These are phyloP conservation scores for Pichia sp. DNA, from an alignment of 1,139 yeast genomes.

Conservation along the genomic window DNA sequence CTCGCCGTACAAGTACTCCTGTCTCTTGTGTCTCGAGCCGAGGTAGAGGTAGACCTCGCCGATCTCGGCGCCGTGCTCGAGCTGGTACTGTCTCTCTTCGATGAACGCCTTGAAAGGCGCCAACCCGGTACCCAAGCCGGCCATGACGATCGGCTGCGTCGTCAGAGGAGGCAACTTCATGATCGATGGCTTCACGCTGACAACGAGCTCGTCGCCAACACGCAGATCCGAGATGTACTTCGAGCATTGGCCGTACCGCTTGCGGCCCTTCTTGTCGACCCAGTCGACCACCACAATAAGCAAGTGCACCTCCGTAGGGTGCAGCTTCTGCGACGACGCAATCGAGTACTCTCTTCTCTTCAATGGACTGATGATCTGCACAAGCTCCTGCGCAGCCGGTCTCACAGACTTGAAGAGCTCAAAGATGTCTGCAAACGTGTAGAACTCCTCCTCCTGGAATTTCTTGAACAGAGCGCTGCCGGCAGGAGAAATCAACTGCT, in stretches of 20 bases:
- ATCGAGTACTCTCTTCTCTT: constrained; percentile 99
- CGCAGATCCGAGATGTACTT: constrained; percentile 75
- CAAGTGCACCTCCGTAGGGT: constrained; percentile 86
- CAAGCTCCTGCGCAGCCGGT: constrained; percentile 70
- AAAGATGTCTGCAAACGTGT: constrained; percentile 76
- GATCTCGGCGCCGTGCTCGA: constrained; percentile 79
- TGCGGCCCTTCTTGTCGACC: constrained; percentile 82
- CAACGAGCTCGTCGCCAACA: constrained; percentile 84
- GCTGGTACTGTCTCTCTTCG: constrained; percentile 94
- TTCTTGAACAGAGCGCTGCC: constrained; percentile 86
- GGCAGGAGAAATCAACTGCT: constrained; percentile 63
- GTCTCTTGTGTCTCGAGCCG: constrained; percentile 95
- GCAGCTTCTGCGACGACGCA: constrained; percentile 92
- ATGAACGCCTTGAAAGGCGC: constrained; percentile 98
- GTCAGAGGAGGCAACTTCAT: constrained; percentile 91
- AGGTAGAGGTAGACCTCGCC: constrained; percentile 85
- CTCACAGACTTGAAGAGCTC: constrained; percentile 78
- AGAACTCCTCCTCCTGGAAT: constrained; percentile 80
- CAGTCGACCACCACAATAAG: constrained; percentile 95
- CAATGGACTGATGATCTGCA: constrained; percentile 72
- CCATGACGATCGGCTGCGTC: constrained; percentile 89
- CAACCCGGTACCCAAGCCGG: constrained; percentile 96
- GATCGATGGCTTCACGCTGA: constrained; percentile 92
- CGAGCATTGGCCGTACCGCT: constrained; percentile 92
- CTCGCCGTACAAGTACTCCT: constrained; percentile 95